phyloP scores from a whole-genome alignment of 306 rosid species.

The Dalbergia oliveri region DNA sequence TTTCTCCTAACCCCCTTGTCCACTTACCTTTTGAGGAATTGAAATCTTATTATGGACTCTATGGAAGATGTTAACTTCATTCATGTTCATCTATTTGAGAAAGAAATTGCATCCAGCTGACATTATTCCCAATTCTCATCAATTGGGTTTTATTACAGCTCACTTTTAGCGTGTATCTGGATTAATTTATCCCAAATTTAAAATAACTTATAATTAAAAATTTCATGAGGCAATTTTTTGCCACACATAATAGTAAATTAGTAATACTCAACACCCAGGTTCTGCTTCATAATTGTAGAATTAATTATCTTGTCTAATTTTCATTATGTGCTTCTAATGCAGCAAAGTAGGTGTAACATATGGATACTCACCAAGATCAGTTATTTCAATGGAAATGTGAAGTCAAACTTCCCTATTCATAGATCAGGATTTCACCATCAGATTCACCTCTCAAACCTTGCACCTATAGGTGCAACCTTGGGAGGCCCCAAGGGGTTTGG shows the following conservation, averaged over 20 bases:
- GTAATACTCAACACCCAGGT: not conserved
- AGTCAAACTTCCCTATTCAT: conserved; percentile 46
- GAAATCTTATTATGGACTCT: not conserved
- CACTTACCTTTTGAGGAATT: not conserved
- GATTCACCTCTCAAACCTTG: conserved; percentile 39
- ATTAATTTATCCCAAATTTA: not conserved
- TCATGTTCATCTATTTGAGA: not conserved
- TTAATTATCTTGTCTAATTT: conserved; percentile 10
- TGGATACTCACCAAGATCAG: conserved; percentile 39
- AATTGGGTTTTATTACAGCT: too few species aligned
- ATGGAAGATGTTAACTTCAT: not conserved
- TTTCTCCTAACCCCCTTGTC: not conserved
- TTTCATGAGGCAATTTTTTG: too few species aligned
- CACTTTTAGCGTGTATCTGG: too few species aligned
- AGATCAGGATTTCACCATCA: conserved; percentile 41
- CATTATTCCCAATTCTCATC: too few species aligned
- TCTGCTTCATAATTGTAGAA: not conserved
- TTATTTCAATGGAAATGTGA: conserved; percentile 32
- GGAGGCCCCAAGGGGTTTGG: conserved; percentile 80
- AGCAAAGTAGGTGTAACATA: conserved; percentile 50
- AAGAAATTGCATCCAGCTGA: not conserved
- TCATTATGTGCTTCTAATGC: conserved; percentile 17
- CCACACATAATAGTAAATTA: too few species aligned
- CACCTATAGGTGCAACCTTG: conserved; percentile 63
- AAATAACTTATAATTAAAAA: too few species aligned